These are phyloP conservation scores for Boletus sp. DNA, from an alignment of 768 basidiomycete genomes.

Conservation along the genomic window DNA sequence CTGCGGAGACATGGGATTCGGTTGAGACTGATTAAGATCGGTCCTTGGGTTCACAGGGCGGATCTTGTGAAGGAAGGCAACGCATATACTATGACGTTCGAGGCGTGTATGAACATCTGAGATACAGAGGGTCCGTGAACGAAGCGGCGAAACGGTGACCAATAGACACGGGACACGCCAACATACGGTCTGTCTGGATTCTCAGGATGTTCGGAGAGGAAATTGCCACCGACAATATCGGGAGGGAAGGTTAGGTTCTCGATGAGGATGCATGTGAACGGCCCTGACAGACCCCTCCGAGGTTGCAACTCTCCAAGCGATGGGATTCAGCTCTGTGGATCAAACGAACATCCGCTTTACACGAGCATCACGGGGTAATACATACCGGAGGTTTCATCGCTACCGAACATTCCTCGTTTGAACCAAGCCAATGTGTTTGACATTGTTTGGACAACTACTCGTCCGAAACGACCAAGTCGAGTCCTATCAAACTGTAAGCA, in stretches of 20 bases:
- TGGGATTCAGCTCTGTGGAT: background rate
- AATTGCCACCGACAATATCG: conserved; percentile 1
- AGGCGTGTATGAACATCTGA: background rate
- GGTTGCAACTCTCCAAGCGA: conserved; percentile 6
- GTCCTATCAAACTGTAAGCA: background rate
- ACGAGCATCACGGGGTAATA: background rate
- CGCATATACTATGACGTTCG: conserved; percentile 16
- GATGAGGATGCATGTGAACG: conserved; percentile 15
- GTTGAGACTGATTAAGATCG: conserved; percentile 16
- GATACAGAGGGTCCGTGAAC: conserved; percentile 7
- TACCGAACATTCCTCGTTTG: background rate
- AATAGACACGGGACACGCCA: conserved; percentile 3
- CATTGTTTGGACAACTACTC: conserved; percentile 2
- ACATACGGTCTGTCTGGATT: conserved; percentile 9
- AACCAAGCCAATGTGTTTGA: background rate
- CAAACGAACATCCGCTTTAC: background rate
- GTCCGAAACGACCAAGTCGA: background rate
- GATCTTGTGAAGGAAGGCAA: conserved; percentile 28
- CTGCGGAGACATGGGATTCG: conserved; percentile 18
- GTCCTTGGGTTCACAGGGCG: conserved; percentile 9
- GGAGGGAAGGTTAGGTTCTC: conserved; percentile 13
- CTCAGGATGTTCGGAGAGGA: conserved; percentile 11
- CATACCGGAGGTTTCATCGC: background rate
- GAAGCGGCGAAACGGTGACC: conserved; percentile 15
- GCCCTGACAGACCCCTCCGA: background rate